Evolutionary conservation across 129 eudicot genomes (phyloP).

Genomic region (Deinandra increscens): DNA sequence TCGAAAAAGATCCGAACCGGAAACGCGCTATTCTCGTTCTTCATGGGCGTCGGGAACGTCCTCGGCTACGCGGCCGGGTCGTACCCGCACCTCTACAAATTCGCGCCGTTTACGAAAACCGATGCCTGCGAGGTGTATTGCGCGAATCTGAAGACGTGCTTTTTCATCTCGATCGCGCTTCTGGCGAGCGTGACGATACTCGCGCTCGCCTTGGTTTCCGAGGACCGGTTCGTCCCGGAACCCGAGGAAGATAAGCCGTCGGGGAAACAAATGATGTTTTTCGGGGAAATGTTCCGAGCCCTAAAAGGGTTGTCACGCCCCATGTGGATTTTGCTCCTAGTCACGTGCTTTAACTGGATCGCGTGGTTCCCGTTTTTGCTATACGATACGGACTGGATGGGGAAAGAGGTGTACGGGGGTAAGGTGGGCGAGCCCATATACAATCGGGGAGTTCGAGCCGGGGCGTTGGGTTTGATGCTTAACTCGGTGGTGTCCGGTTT

Average conservation of each 20-base stretch:
- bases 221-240: slow-evolving; percentile 27
- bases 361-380: slow-evolving; percentile 68
- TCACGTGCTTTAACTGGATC: slow-evolving; percentile 66
- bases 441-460: slow-evolving; percentile 54
- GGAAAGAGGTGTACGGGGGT: slow-evolving; percentile 78
- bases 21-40: slow-evolving; percentile 62
- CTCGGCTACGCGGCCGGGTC: slow-evolving; percentile 90
- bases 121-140: slow-evolving; percentile 73
- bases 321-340: slow-evolving; percentile 52
- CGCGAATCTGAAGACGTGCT: slow-evolving; percentile 76
- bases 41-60: slow-evolving; percentile 87
- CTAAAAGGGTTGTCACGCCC: slow-evolving; percentile 38
- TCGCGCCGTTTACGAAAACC: slow-evolving; percentile 64
- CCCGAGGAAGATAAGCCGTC: not conserved
- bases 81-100: slow-evolving; percentile 46
- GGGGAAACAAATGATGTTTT: slow-evolving; percentile 11
- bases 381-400: slow-evolving; percentile 88
- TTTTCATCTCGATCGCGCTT: slow-evolving; percentile 66
- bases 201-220: slow-evolving; percentile 44
- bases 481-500: slow-evolving; percentile 44
- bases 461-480: slow-evolving; percentile 61
- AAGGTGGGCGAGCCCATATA: slow-evolving; percentile 32
- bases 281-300: slow-evolving; percentile 34
- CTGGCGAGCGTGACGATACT: slow-evolving; percentile 37
- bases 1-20: slow-evolving; percentile 45